These are phyloP conservation scores for Bassia scoparia DNA, from an alignment of 148 eudicot species.

Conservation along the genomic window DNA sequence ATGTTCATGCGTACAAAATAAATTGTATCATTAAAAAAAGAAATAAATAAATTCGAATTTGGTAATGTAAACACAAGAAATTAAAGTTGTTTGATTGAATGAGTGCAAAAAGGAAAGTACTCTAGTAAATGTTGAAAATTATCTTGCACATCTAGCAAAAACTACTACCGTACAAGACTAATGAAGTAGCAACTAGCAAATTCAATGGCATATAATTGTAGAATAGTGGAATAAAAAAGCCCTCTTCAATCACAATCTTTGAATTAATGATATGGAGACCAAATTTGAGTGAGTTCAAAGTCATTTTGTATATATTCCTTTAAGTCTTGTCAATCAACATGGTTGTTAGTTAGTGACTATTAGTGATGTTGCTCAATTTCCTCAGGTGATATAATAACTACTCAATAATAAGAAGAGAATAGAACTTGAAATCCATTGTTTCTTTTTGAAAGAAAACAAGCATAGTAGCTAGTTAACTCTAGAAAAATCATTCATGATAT, in stretches of 20 bases:
- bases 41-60: too few species aligned
- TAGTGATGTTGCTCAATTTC: background rate
- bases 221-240: background rate
- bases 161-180: too few species aligned
- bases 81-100: too few species aligned
- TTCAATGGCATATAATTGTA: background rate
- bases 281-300: constrained; percentile 2
- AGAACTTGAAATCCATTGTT: too few species aligned
- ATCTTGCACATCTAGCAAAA: too few species aligned
- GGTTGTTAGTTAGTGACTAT: background rate
- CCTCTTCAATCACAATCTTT: background rate
- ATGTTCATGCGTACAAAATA: too few species aligned
- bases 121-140: too few species aligned
- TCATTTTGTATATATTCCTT: background rate
- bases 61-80: too few species aligned
- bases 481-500: background rate
- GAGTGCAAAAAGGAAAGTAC: too few species aligned
- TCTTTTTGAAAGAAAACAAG: too few species aligned
- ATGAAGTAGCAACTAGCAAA: too few species aligned
- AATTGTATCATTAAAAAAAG: too few species aligned
- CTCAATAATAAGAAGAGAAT: background rate
- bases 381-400: background rate
- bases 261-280: background rate
- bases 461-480: background rate
- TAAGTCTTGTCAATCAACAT: constrained; percentile 11